phyloP scores from a whole-genome alignment of 495 filamentous ascomycete genomes.

The Cenococcum geophilum region DNA sequence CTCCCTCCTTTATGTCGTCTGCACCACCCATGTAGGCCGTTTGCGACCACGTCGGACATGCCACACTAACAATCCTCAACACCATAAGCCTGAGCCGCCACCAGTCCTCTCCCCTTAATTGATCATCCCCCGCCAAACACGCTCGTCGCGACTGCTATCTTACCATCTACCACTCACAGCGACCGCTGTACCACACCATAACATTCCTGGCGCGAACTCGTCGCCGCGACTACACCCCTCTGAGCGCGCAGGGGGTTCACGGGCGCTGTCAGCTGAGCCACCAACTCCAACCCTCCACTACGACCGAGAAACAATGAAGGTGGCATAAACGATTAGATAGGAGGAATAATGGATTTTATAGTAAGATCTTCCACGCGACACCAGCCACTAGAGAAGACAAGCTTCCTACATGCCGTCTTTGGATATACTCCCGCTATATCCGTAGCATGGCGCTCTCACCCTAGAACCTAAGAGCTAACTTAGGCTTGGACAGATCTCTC shows the following conservation, averaged over 20 bases:
- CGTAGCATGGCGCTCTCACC: slow-evolving; percentile 6
- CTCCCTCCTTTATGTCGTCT: too few relatives aligned
- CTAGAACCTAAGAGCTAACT: slow-evolving; percentile 20
- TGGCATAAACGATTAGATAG: slow-evolving; percentile 12
- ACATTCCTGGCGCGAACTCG: slow-evolving; percentile 18
- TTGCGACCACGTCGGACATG: neutral
- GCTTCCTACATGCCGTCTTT: slow-evolving; percentile 7
- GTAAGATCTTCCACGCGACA: slow-evolving; percentile 19
- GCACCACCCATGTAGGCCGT: neutral
- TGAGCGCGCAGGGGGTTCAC: slow-evolving; percentile 17
- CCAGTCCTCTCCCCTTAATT: slow-evolving; percentile 12
- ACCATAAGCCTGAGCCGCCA: neutral
- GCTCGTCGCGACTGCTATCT: slow-evolving; percentile 17
- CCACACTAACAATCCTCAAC: slow-evolving; percentile 10
- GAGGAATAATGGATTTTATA: slow-evolving; percentile 33
- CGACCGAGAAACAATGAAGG: slow-evolving; percentile 16
- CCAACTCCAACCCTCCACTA: slow-evolving; percentile 21
- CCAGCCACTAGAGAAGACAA: neutral
- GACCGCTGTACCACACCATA: slow-evolving; percentile 13
- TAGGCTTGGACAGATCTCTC: slow-evolving; percentile 59
- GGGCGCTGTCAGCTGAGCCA: slow-evolving; percentile 17
- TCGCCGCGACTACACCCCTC: slow-evolving; percentile 13
- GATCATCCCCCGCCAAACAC: slow-evolving; percentile 6
- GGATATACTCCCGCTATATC: neutral
- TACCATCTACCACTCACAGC: slow-evolving; percentile 20